phyloP scores from a whole-genome alignment of 2,329 filamentous ascomycete genomes.

The Beauveria medogensis region DNA sequence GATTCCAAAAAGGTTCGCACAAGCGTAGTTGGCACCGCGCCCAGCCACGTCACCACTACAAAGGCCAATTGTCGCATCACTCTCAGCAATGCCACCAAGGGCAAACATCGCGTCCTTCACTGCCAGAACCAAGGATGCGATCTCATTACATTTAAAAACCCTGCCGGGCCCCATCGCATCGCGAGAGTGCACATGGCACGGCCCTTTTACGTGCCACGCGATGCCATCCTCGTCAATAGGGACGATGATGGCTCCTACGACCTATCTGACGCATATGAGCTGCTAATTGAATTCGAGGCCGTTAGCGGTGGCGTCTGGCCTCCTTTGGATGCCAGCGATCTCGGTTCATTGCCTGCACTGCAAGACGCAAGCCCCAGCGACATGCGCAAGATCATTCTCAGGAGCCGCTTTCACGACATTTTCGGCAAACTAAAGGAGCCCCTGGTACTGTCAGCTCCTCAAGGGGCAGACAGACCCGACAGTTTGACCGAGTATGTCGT shows the following conservation, averaged over 20 bases:
- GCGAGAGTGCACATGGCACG: conserved; percentile 39
- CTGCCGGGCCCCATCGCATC: conserved; percentile 36
- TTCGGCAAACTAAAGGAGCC: conserved; percentile 33
- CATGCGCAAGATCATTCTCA: conserved; percentile 29
- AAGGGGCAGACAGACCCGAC: conserved; percentile 17
- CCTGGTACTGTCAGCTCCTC: conserved; percentile 21
- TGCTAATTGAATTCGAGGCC: conserved; percentile 45
- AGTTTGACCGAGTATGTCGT: conserved; percentile 37
- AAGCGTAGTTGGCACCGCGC: conserved; percentile 21
- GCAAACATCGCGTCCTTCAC: conserved; percentile 36
- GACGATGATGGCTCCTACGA: conserved; percentile 39
- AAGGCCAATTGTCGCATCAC: conserved; percentile 31
- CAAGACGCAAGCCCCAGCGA: conserved; percentile 11
- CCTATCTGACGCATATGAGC: conserved; percentile 41
- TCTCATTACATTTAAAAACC: conserved; percentile 41
- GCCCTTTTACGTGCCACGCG: conserved; percentile 45
- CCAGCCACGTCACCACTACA: conserved; percentile 22
- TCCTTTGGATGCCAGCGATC: conserved; percentile 29
- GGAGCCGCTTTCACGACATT: conserved; percentile 33
- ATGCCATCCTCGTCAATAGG: conserved; percentile 42
- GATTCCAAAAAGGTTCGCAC: conserved; percentile 31
- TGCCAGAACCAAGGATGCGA: conserved; percentile 48
- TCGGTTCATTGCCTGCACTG: neutral
- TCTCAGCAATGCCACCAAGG: conserved; percentile 26
- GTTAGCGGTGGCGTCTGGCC: conserved; percentile 44